phyloP scores from a whole-genome alignment of 75 land plant genomes.

The Adiantum capillusveneris region DNA sequence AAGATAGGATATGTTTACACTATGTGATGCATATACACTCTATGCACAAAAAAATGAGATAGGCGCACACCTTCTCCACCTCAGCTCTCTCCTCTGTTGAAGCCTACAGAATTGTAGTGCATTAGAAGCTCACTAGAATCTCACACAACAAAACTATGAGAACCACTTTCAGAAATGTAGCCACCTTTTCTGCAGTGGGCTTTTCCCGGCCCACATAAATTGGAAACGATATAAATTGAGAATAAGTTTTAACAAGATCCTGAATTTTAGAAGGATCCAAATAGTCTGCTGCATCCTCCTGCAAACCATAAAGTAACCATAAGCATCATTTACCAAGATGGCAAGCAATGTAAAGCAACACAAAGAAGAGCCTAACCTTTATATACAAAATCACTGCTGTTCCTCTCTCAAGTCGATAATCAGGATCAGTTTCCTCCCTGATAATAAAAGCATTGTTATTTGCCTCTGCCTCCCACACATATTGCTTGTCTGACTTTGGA shows the following conservation, averaged over 20 bases:
- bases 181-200: slow-evolving; percentile 49
- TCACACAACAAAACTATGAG: background rate
- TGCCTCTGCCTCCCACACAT: slow-evolving; percentile 94
- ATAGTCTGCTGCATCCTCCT: slow-evolving; percentile 73
- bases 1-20: too few species aligned
- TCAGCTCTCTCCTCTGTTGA: background rate
- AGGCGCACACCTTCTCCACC: background rate
- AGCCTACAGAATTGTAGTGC: background rate
- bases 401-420: slow-evolving; percentile 71
- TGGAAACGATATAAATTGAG: slow-evolving; percentile 97
- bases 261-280: slow-evolving; percentile 73
- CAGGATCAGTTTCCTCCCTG: slow-evolving; percentile 82
- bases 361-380: slow-evolving; percentile 44
- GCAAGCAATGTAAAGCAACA: background rate
- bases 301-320: slow-evolving; percentile 1
- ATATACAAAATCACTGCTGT: slow-evolving; percentile 76
- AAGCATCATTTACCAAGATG: background rate
- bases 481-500: slow-evolving; percentile 90
- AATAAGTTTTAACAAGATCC: slow-evolving; percentile 88
- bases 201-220: slow-evolving; percentile 96
- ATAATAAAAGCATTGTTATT: slow-evolving; percentile 58
- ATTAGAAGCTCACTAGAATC: too few species aligned
- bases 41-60: too few species aligned
- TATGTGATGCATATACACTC: too few species aligned
- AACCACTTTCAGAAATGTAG: background rate